Percentiles rank a stretch among this genome's conserved stretches.
Conservation (phyloP, 2,329 filamentous ascomycete genomes). For the Neodidymelliopsis sp. region DNA sequence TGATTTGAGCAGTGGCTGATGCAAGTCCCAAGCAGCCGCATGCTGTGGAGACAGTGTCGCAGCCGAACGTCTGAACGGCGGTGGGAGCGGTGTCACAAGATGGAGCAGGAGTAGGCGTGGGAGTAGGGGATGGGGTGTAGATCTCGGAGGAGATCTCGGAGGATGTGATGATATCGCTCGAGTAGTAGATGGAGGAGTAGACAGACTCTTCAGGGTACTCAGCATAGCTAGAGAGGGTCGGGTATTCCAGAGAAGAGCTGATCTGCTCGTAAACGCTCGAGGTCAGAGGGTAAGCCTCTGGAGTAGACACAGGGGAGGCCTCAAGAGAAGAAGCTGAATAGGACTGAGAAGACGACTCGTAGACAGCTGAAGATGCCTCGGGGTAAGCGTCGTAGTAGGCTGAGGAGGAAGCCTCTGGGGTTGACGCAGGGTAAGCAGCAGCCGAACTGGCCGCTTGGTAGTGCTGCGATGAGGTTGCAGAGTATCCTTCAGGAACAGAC, state of each 20-base stretch:
- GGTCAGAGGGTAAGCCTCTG: constrained; percentile 11
- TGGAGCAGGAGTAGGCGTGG: constrained; percentile 10
- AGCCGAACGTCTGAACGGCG: constrained; percentile 14
- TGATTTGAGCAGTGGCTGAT: constrained; percentile 13
- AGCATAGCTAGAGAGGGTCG: constrained; percentile 1
- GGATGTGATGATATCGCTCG: constrained; percentile 3
- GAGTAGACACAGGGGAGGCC: background rate
- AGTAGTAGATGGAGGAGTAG: constrained; percentile 1
- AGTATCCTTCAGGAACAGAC: background rate
- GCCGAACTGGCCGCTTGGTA: constrained; percentile 11
- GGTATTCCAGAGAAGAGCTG: constrained; percentile 11
- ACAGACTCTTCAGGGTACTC: constrained; percentile 1
- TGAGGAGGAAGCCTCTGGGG: constrained; percentile 1
- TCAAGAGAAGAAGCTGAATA: background rate
- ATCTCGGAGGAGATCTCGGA: constrained; percentile 12
- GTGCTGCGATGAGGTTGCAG: background rate
- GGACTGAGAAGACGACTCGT: background rate
- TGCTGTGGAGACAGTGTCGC: constrained; percentile 13
- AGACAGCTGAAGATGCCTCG: constrained; percentile 4
- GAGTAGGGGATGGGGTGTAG: constrained; percentile 3
- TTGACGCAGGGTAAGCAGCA: constrained; percentile 4
- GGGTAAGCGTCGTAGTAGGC: constrained; percentile 7
- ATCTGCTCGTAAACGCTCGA: constrained; percentile 18
- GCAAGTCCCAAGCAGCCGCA: constrained; percentile 20
- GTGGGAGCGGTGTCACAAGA: constrained; percentile 20